Percentiles rank a stretch among this genome's conserved stretches.
phyloP scores from a whole-genome alignment of 805 yeast genomes.

The Diddensiella transvaalensis region DNA sequence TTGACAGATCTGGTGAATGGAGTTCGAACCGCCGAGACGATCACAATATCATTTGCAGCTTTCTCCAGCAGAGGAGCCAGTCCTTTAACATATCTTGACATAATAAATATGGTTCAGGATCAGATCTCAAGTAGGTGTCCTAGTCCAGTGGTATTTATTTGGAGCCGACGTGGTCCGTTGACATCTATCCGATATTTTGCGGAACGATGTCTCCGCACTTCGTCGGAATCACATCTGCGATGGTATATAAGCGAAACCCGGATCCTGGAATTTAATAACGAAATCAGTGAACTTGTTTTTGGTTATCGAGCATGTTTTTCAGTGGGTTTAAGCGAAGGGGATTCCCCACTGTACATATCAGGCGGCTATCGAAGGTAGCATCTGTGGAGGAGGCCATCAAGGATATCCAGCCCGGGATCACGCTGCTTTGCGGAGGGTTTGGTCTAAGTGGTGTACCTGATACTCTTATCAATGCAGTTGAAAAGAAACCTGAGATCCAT shows the following conservation, averaged over 20 bases:
- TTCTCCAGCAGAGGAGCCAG: slow-evolving; percentile 22
- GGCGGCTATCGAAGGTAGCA: slow-evolving; percentile 10
- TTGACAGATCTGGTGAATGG: slow-evolving; percentile 37
- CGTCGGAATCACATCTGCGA: too few species aligned
- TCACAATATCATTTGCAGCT: slow-evolving; percentile 36
- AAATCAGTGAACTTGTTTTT: too few species aligned
- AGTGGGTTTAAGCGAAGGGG: too few species aligned
- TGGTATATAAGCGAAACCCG: too few species aligned
- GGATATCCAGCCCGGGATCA: slow-evolving; percentile 30
- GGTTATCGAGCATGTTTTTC: too few species aligned
- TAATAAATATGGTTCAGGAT: too few species aligned
- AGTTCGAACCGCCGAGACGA: slow-evolving; percentile 37
- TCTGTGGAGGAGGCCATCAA: slow-evolving; percentile 16
- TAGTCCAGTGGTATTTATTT: too few species aligned
- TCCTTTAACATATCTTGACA: not conserved
- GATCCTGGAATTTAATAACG: too few species aligned
- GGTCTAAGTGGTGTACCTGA: slow-evolving; percentile 45
- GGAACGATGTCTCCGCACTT: too few species aligned
- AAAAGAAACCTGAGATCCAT: slow-evolving; percentile 29
- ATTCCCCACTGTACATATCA: not conserved
- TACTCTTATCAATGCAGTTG: slow-evolving; percentile 38
- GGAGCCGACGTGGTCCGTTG: too few species aligned
- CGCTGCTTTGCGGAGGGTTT: slow-evolving; percentile 42
- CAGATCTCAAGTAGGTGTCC: too few species aligned
- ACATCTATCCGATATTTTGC: too few species aligned